Percentiles rank a stretch among this genome's conserved stretches.
These are phyloP conservation scores for Crithidia thermophila DNA, from an alignment of 208 protist species.

Conservation along the genomic window DNA sequence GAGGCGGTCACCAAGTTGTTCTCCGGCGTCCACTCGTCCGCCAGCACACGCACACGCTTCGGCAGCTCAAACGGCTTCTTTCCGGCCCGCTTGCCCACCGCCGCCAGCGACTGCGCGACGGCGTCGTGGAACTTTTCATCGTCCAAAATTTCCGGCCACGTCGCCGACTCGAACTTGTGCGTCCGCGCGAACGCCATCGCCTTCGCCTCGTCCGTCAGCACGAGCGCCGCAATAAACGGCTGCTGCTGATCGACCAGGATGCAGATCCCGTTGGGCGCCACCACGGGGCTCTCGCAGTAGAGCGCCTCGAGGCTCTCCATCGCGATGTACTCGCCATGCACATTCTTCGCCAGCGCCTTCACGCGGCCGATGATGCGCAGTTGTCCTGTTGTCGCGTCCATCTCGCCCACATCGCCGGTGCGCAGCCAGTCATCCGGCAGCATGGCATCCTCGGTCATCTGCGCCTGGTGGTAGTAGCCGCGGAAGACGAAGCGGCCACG, in stretches of 20 bases:
- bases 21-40: constrained; percentile 87
- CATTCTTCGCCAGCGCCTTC: constrained; percentile 91
- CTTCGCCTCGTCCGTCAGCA: constrained; percentile 68
- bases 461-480: constrained; percentile 88
- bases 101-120: constrained; percentile 36
- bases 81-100: constrained; percentile 44
- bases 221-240: constrained; percentile 63
- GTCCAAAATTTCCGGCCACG: constrained; percentile 44
- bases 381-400: constrained; percentile 44
- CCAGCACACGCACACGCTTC: constrained; percentile 53
- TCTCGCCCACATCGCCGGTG: constrained; percentile 89
- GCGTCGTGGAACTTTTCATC: constrained; percentile 36
- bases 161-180: constrained; percentile 28
- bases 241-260: constrained; percentile 64
- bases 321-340: constrained; percentile 90
- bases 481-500: constrained; percentile 78
- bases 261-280: constrained; percentile 65
- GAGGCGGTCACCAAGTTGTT: constrained; percentile 81
- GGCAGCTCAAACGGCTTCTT: constrained; percentile 77
- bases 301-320: constrained; percentile 78
- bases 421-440: constrained; percentile 81
- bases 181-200: constrained; percentile 48
- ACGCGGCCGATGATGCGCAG: constrained; percentile 80
- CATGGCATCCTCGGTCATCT: constrained; percentile 74
- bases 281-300: constrained; percentile 59